A percentile compares a stretch with the other conserved stretches of the same genome.
Conservation (phyloP, 2,329 filamentous ascomycete species). For the Pyrenophora teres region DNA sequence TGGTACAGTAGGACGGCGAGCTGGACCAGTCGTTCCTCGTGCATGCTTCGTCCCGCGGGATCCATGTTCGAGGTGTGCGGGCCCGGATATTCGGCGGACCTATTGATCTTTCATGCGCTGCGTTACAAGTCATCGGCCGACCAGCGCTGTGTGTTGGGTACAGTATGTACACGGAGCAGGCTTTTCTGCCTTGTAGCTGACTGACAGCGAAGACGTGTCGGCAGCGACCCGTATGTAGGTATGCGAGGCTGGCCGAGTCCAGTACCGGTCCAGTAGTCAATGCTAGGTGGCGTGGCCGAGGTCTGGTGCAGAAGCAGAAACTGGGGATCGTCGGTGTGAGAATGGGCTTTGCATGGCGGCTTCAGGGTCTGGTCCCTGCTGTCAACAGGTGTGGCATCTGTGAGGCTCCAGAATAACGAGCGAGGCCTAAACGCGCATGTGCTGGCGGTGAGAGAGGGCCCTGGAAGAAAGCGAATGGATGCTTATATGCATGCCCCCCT, state of each 20-base stretch:
- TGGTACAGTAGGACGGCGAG: constrained; percentile 7
- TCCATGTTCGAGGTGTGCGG: constrained; percentile 13
- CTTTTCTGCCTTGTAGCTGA: background rate
- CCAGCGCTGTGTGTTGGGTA: background rate
- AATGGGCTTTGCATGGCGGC: constrained; percentile 4
- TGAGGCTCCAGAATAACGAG: constrained; percentile 11
- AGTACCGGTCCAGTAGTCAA: background rate
- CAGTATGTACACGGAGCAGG: background rate
- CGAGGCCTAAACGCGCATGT: constrained; percentile 11
- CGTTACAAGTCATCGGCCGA: constrained; percentile 11
- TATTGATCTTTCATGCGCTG: constrained; percentile 12
- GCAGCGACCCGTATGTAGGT: too few species aligned
- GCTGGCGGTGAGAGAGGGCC: constrained; percentile 14
- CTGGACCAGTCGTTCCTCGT: constrained; percentile 15
- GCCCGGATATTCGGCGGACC: constrained; percentile 9
- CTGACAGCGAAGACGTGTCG: constrained; percentile 5
- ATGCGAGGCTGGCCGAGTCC: background rate
- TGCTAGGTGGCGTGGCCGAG: constrained; percentile 7
- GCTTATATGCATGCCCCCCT: constrained; percentile 1
- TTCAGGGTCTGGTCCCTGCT: constrained; percentile 17
- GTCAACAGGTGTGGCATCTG: constrained; percentile 8
- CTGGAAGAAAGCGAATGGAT: background rate
- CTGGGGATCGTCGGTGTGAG: constrained; percentile 14
- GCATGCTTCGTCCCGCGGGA: constrained; percentile 18
- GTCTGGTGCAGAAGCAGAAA: constrained; percentile 10